Percentiles rank a stretch among this genome's conserved stretches.
These are phyloP conservation scores for Austropuccinia psidii DNA, from an alignment of 1,284 basidiomycete genomes.

Conservation along the genomic window DNA sequence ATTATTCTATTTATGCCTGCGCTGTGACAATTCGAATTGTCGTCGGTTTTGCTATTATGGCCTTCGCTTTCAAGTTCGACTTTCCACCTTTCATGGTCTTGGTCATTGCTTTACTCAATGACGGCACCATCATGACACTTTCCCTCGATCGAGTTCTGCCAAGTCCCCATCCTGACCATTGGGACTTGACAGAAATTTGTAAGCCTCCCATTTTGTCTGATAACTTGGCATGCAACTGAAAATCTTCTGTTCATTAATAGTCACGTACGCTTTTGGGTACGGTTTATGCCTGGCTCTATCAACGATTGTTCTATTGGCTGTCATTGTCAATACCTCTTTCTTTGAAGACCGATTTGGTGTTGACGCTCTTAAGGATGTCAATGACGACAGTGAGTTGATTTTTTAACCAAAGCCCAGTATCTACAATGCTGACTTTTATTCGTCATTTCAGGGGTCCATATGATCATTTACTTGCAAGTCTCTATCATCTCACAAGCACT, in stretches of 20 bases:
- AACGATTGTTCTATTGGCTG: constrained; percentile 73
- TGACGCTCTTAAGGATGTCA: constrained; percentile 20
- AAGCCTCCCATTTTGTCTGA: constrained; percentile 45
- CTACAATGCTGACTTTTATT: constrained; percentile 40
- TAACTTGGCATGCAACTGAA: background rate
- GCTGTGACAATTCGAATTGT: constrained; percentile 97
- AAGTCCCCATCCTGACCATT: constrained; percentile 74
- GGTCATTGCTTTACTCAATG: constrained; percentile 92
- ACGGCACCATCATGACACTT: constrained; percentile 91
- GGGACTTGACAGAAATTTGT: constrained; percentile 84
- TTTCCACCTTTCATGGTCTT: constrained; percentile 99
- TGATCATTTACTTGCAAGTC: constrained; percentile 78
- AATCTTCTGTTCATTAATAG: background rate
- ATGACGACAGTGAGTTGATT: constrained; percentile 3
- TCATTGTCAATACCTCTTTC: constrained; percentile 79
- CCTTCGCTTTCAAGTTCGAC: constrained; percentile 91
- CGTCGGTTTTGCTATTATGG: constrained; percentile 89
- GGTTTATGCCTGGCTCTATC: constrained; percentile 85
- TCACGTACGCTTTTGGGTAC: constrained; percentile 88
- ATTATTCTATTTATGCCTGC: constrained; percentile 57
- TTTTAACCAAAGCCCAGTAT: background rate
- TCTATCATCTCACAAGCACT: constrained; percentile 97
- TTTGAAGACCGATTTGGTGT: constrained; percentile 84
- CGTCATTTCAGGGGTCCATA: constrained; percentile 70
- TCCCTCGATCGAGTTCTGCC: constrained; percentile 94